Base-by-base conservation (phyloP, 345 rosid species). In the Brassica carinata region DNA sequence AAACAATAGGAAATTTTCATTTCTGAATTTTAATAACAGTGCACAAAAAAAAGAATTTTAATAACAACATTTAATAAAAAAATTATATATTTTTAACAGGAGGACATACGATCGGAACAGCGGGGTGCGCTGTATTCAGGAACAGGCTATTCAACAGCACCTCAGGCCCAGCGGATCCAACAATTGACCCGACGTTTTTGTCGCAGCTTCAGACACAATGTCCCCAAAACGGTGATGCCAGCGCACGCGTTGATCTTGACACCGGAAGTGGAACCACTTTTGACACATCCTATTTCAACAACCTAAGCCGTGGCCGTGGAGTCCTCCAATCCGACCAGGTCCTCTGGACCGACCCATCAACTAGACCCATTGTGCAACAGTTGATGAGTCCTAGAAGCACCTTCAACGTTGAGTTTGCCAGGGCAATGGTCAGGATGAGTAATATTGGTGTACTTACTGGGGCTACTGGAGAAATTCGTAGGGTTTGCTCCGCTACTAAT, bases 351-450 rank as follows among this genome's bases (percentile, higher is more conserved):
- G 84, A 85, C 57, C 68, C 83, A 71, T 79, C 89, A 30, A 87
- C 89, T 63, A 76, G 69, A 72, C 76, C 79, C 14, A 1, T 85
- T 2, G 89, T 87, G 48, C 85, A 83, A 48, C 84, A 83, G 4
- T 83, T 87, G 81, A 67, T 77, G 75, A 80, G 85, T 8, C 48
- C 85, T 1, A 69, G 81, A 36, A 77, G 85, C 26, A 82, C 30
- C 43, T 91, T 88, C 73, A 80, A 77, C 67, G 71, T 15, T 7
- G 92, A 91, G 76, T 91, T 91, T 69, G 87, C 85, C 2, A 84
- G 75, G 67, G 74, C 96, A n/a, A 91, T 91, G 93, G 85, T 87
- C 10, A 89, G 77, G 85, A 91, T 89, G 96, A 85, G 91, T 76
- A 87, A 86, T 23, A 86, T 87, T 40, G 91, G 87, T 0, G 86